Evolutionary conservation across 352 stramenopile genomes (phyloP).

Genomic region (Phytophthora pisi): DNA sequence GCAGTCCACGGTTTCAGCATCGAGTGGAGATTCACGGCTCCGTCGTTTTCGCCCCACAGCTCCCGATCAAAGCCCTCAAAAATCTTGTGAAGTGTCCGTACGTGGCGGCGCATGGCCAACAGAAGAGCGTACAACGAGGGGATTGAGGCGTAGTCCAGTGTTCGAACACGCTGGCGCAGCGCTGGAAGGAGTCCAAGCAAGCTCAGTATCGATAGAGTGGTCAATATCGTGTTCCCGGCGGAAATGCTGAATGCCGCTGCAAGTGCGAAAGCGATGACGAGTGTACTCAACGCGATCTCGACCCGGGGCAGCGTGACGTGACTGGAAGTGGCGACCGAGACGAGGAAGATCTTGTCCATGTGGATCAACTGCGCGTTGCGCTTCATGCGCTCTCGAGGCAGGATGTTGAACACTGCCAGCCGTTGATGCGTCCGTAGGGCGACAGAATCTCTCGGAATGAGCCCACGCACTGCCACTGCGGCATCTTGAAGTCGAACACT

Average conservation of each 20-base stretch:
- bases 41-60: conserved; percentile 72
- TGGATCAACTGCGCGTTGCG: conserved; percentile 50
- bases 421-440: conserved; percentile 40
- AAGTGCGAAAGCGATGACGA: conserved; percentile 10
- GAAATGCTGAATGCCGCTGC: conserved; percentile 9
- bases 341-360: conserved; percentile 63
- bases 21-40: conserved; percentile 70
- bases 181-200: neutral
- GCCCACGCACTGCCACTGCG: conserved; percentile 47
- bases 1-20: conserved; percentile 48
- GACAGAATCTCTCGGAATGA: conserved; percentile 44
- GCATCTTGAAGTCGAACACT: conserved; percentile 67
- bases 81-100: conserved; percentile 48
- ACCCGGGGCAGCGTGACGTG: conserved; percentile 30
- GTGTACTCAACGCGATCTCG: conserved; percentile 23
- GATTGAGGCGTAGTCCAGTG: conserved; percentile 63
- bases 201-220: neutral
- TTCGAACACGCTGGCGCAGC: conserved; percentile 22
- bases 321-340: conserved; percentile 65
- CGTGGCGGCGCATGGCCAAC: conserved; percentile 52
- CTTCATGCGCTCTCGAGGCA: conserved; percentile 49
- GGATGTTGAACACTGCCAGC: conserved; percentile 55
- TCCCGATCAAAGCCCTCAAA: conserved; percentile 66
- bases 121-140: conserved; percentile 52
- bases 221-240: conserved; percentile 9